Percentiles rank a stretch among this genome's conserved stretches.
These are phyloP conservation scores for Kodamaea fukazawae DNA, from an alignment of 805 yeast genomes.

Conservation along the genomic window DNA sequence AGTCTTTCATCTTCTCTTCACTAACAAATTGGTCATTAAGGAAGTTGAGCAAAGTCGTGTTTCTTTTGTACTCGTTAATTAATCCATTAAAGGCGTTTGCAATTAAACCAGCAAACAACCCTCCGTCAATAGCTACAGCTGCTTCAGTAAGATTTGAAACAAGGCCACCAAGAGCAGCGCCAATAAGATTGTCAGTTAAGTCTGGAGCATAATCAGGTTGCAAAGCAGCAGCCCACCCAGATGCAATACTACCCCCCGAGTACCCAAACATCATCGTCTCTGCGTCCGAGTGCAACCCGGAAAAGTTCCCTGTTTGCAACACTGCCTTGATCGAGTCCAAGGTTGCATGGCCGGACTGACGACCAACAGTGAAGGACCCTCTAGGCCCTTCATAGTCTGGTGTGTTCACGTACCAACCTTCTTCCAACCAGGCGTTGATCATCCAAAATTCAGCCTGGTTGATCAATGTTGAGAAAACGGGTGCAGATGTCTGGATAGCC, in stretches of 20 bases:
- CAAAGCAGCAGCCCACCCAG: conserved; percentile 37
- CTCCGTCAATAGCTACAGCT: conserved; percentile 21
- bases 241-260: conserved; percentile 36
- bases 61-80: conserved; percentile 28
- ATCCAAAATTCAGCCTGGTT: conserved; percentile 15
- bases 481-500: conserved; percentile 14
- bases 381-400: conserved; percentile 36
- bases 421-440: conserved; percentile 12
- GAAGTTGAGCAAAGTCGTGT: conserved; percentile 18
- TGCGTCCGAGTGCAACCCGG: conserved; percentile 20
- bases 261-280: conserved; percentile 31
- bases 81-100: conserved; percentile 30
- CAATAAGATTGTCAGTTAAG: conserved; percentile 19
- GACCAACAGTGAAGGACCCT: conserved; percentile 29
- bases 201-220: conserved; percentile 38
- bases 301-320: conserved; percentile 14
- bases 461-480: conserved; percentile 10
- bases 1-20: background rate
- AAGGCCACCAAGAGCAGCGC: conserved; percentile 37
- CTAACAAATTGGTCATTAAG: background rate
- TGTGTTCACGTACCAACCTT: conserved; percentile 32
- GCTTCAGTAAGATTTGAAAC: conserved; percentile 31
- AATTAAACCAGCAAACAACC: conserved; percentile 27
- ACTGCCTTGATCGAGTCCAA: conserved; percentile 31
- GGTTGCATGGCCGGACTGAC: conserved; percentile 26